Evolutionary conservation across 2,329 filamentous ascomycete species (phyloP), one percentile per base, ranked within the genome.

Genomic region (Cladobotryum protrusum): DNA sequence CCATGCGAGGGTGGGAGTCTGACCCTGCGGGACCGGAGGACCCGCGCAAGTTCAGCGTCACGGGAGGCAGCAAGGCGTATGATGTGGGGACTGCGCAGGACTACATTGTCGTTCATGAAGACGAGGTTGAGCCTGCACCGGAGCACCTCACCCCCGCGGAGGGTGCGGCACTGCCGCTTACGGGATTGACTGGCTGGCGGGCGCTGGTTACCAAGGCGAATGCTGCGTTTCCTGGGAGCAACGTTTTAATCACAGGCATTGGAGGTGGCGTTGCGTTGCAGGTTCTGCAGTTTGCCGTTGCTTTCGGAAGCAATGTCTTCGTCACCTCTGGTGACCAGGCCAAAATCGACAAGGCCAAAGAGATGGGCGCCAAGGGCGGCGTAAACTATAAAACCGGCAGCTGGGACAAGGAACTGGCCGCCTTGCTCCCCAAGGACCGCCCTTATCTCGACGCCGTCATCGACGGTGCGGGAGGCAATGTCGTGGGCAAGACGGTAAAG

Each of bases 251-350:
- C 39, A 96, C 92, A 4, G 92, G 92, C 0, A 95, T 97, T 66
- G 92, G 92, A 1, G 92, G 92, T 34, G 92, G 92, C 40, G 92
- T 96, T 1, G 92, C 92, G 33, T 72, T 96, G 49, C 85, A 88
- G 73, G 86, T 80, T 5, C 72, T 96, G 58, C 77, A 89, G 65
- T 95, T 95, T 68, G 90, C 82, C 11, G 82, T 85, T 12, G 89
- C 81, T 9, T 71, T 82, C 56, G 87, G 89, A 35, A 81, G 85
- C 59, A 82, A 84, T 64, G 86, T 92, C n/a, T 95, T 77, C 63
- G 89, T 96, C 49, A 92, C 85, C 2, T 89, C 84, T 49, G 83
- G 87, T 8, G 84, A 82, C 55, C 68, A 81, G 56, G 82, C 78
- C 59, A 96, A 96, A 76, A 80, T 97, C 52, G 75, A 79, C 43